Evolutionary conservation across 805 yeast genomes (phyloP), one percentile per base, ranked within the genome.

Genomic region (Helenozyma baotianmanensis): DNA sequence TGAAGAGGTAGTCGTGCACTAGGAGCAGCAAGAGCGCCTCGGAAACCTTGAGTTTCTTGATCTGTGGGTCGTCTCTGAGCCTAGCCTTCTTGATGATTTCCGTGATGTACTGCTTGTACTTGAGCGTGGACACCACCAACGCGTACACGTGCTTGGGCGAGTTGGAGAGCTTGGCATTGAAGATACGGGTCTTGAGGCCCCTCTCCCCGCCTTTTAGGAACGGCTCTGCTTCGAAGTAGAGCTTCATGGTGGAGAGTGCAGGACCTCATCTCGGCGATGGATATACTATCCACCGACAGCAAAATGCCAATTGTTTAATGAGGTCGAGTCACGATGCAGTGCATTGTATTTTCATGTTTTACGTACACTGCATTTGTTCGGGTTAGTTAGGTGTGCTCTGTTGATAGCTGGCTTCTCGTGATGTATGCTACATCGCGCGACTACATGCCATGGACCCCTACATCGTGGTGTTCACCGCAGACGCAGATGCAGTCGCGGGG

Each of bases 131-230:
- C 21, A 78, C 68, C 15, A 88, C 87, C 17, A 90, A 62, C 0
- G 97, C 98, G 64, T 70, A 87, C 2, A 89, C 62, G 52, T 90
- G 96, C 49, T 83, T 85, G 1, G 97, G 95, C 38, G 87, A 76
- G 40, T 55, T 60, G 16, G 52, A 41, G 16, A 62, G 40, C 33
- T 48, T 48, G 31, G 63, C 63, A 35, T 51, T 54, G 50, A 66
- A 66, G 23, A 66, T 62, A 11, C 70, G 54, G 25, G 56, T 52
- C 41, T 66, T 67, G 14, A 66, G 42, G 18, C 49, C 54, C 12
- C 45, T 47, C 25, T 49, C 47, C 23, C 47, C 45, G 1, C 56
- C 54, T 21, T 42, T 50, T 23, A 66, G 43, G 35, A 60, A 62
- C 53, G 54, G 52, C 39, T 64, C 71, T 2, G 70, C 69, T 30